Percentiles rank a stretch among this genome's conserved stretches.
These are phyloP conservation scores for Candida maltosa DNA, from an alignment of 805 yeast species.

Conservation along the genomic window DNA sequence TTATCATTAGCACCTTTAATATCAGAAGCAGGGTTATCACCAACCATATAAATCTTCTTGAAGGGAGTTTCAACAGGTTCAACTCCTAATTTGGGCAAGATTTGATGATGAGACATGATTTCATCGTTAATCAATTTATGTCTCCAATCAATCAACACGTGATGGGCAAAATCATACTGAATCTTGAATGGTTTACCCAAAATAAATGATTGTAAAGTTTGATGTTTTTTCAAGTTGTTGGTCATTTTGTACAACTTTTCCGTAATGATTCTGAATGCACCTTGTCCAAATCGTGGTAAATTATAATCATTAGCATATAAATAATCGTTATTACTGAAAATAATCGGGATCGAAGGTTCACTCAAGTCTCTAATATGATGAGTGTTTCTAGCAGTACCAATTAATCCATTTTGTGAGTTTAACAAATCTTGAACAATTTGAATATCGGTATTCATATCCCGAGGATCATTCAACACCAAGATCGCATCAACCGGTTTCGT, in stretches of 20 bases:
- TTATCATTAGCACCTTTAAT: slow-evolving; percentile 82
- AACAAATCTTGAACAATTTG: slow-evolving; percentile 75
- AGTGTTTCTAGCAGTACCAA: slow-evolving; percentile 55
- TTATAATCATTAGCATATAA: slow-evolving; percentile 83
- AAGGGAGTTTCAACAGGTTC: slow-evolving; percentile 35
- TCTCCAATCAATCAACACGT: slow-evolving; percentile 58
- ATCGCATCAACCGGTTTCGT: slow-evolving; percentile 64
- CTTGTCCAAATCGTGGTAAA: slow-evolving; percentile 86
- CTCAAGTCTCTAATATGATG: slow-evolving; percentile 10
- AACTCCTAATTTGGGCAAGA: slow-evolving; percentile 44
- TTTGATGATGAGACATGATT: slow-evolving; percentile 15
- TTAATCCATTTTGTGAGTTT: slow-evolving; percentile 55
- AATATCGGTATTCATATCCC: slow-evolving; percentile 82
- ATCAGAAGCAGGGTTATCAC: slow-evolving; percentile 94
- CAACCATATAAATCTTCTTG: slow-evolving; percentile 83
- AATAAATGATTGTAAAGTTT: slow-evolving; percentile 48
- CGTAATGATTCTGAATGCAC: slow-evolving; percentile 68
- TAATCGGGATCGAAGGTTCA: slow-evolving; percentile 64
- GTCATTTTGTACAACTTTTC: slow-evolving; percentile 56
- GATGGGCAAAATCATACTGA: slow-evolving; percentile 82
- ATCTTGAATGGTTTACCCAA: slow-evolving; percentile 80
- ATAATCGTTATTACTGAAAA: slow-evolving; percentile 80
- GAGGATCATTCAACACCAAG: slow-evolving; percentile 82
- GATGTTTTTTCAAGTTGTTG: slow-evolving; percentile 38
- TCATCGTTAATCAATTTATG: slow-evolving; percentile 25